Base-by-base conservation (phyloP, 2,329 filamentous ascomycete species). In the Ascochyta fabae region DNA sequence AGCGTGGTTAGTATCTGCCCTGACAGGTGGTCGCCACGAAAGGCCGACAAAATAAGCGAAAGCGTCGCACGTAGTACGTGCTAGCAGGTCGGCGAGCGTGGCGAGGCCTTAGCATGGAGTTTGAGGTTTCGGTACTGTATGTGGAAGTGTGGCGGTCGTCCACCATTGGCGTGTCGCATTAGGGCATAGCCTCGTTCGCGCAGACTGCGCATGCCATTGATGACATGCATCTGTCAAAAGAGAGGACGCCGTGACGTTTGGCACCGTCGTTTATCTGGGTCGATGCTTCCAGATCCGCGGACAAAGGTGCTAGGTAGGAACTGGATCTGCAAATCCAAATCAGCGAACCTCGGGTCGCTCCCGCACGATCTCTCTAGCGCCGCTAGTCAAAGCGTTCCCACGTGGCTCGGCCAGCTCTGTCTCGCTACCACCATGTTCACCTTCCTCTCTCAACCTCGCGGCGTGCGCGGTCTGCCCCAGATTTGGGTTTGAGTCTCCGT, bases 211-310 rank as follows among this genome's bases (percentile, higher is more conserved):
- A 33, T 31, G 23, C 19, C 31, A 40, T 41, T 36, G 36, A 50
- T 50, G 53, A 50, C 53, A 41, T 55, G 41, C 53, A 47, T 46
- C 23, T 46, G 41, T 55, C 47, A 49, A 47, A 46, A 34, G 24
- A 29, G 31, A 48, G 33, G 39, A 22, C 15, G 36, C 7, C 5
- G 24, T 46, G 35, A 46, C 29, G 49, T 33, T 8, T 34, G 29
- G 35, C 22, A 55, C 35, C 35, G 29, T 36, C 8, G 29, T 46
- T 46, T n/a, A 36, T 15, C 40, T 23, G 39, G 35, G 10, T 46
- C 49, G 35, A 35, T 27, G 23, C 27, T 45, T 49, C 34, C 41
- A 55, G 52, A 49, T 55, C 46, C 15, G 35, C 26, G 6, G 15
- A 33, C 16, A 19, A 22, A 22, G 12, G n/a, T 26, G 26, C 44